Base-by-base conservation (phyloP, 2,329 filamentous ascomycete species). In the Sporothrix curviconia region DNA sequence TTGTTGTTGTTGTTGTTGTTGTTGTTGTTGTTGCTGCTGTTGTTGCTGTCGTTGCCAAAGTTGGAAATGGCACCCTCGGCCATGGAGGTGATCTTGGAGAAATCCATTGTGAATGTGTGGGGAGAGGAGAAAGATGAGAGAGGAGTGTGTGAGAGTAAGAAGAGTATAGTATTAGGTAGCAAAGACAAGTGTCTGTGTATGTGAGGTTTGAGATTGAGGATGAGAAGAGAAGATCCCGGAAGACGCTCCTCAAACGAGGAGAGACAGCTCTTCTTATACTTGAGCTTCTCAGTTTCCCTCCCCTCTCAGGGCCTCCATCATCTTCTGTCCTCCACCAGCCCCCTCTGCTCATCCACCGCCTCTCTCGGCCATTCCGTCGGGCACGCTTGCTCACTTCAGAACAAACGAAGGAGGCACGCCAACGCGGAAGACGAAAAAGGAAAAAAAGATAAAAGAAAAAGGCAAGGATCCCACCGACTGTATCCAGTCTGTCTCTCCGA, bases 51-150 rank as follows among this genome's bases (percentile, higher is more conserved):
- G 49, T 47, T 50, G 17, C 39, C 46, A 43, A 61, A 57, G 49
- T 63, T 54, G 32, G 57, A 62, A 56, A 61, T 43, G 52, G 66
- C 64, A 55, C 62, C 58, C 59, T 64, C 49, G 42, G 63, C 65
- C 51, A 62, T 30, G 34, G 60, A 55, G 37, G 60, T 59, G 44
- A 67, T 44, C 58, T 64, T 63, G 61, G 62, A 54, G 51, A 67
- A 66, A 55, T 65, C 62, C 66, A 69, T 68, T 58, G 58, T 61
- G 59, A 55, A 28, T 40, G 61, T 49, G 32, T 50, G n/a, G 19
- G 37, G 19, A 22, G 32, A 19, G 40, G 42, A 28, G 34, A 17
- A 43, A 44, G 12, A 2, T 11, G 9, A 22, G 5, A 43, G 11
- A 51, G 32, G 17, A 9, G 17, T 15, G 22, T 14, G 15, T 28